Evolutionary conservation across 352 stramenopile genomes (phyloP).

Genomic region (Phytophthora chlamydospora): DNA sequence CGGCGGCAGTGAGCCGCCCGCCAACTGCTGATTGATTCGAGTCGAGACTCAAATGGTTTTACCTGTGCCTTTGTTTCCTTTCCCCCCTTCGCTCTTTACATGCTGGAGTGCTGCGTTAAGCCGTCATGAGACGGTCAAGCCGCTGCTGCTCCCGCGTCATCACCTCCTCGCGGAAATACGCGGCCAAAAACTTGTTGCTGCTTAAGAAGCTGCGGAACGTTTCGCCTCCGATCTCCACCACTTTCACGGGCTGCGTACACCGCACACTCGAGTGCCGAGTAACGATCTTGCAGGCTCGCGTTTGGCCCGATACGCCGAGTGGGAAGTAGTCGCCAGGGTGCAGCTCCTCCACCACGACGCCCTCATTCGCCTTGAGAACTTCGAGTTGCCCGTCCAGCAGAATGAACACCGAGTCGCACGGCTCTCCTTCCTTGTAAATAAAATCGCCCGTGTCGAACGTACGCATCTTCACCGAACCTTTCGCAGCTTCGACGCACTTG

Average conservation of each 20-base stretch:
- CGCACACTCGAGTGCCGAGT: conserved; percentile 77
- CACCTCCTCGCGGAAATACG: conserved; percentile 79
- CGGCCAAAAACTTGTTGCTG: conserved; percentile 84
- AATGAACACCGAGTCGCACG: conserved; percentile 83
- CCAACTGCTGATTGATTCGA: conserved; percentile 35
- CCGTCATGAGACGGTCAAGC: conserved; percentile 56
- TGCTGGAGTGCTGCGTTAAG: conserved; percentile 18
- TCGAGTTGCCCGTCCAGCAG: conserved; percentile 74
- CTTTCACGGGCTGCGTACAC: conserved; percentile 66
- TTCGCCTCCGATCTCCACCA: conserved; percentile 83
- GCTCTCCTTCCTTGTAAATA: conserved; percentile 81
- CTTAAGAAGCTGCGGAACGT: conserved; percentile 85
- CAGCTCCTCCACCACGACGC: conserved; percentile 77
- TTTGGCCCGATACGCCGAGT: conserved; percentile 75
- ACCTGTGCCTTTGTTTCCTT: conserved; percentile 31
- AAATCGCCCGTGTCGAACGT: conserved; percentile 65
- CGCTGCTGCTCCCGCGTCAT: conserved; percentile 68
- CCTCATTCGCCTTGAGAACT: conserved; percentile 70
- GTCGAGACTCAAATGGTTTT: conserved; percentile 30
- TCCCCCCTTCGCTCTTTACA: conserved; percentile 22
- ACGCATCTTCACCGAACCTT: conserved; percentile 70
- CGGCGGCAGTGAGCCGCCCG: conserved; percentile 19
- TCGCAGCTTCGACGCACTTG: conserved; percentile 77
- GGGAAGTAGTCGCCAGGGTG: conserved; percentile 82
- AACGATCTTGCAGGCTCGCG: conserved; percentile 65